phyloP scores from a whole-genome alignment of 1,139 yeast genomes.

The Magnusiomyces suaveolens region DNA sequence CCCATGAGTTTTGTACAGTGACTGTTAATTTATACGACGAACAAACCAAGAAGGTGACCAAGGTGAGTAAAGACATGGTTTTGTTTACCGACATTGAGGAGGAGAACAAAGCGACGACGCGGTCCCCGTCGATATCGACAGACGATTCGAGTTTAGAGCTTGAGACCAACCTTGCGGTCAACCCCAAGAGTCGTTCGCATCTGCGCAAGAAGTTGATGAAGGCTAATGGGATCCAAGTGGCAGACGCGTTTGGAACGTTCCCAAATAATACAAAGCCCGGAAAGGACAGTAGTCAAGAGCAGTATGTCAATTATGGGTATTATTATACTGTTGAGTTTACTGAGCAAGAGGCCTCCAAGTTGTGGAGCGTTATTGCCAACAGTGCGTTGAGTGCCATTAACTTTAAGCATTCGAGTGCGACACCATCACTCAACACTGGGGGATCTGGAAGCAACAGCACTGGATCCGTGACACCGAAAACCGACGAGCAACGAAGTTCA shows the following conservation, averaged over 20 bases:
- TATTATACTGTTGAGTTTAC: neutral
- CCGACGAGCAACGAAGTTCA: no score
- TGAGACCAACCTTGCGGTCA: neutral
- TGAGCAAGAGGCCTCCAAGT: neutral
- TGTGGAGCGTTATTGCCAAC: neutral
- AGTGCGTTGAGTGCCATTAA: neutral
- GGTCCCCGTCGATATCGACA: neutral
- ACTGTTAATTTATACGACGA: neutral
- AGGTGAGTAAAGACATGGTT: neutral
- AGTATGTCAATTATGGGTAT: slow-evolving; percentile 2
- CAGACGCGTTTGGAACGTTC: neutral
- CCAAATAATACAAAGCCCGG: neutral
- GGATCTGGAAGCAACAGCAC: neutral
- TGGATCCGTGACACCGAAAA: neutral
- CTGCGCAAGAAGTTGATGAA: neutral
- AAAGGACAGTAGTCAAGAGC: neutral
- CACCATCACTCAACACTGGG: neutral
- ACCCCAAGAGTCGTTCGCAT: neutral
- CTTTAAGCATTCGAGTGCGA: neutral
- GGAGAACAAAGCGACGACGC: neutral
- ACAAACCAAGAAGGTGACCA: neutral
- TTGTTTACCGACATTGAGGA: neutral
- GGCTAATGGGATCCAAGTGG: neutral
- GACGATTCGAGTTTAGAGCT: neutral
- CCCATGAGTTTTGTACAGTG: neutral